Base-by-base conservation (phyloP, 176 grass and related monocot genomes). In the Olyra latifolia region DNA sequence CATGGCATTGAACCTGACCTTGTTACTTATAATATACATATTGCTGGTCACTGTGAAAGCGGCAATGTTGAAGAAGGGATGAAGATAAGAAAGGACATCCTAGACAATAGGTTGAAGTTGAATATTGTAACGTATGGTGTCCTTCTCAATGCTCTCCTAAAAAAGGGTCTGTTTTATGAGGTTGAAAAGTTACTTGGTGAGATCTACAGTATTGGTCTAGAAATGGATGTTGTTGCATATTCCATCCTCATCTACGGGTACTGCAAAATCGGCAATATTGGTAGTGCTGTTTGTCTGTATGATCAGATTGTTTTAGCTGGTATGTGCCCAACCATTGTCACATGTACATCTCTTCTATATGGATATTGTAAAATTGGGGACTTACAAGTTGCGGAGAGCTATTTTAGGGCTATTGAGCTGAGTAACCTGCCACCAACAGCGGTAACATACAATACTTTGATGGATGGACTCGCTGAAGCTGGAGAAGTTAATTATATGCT, bases 81-180 rank as follows among this genome's bases (percentile, higher is more conserved):
- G 80, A 89, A 74, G 78, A 80, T 98, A 64, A 91, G 87, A 65
- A 90, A 89, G 66, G 96, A 86, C 32, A 89, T 98, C 82, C 59
- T 95, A 81, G 78, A 64, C 30, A 71, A 62, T 83, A 88, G 92
- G 13, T 81, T 93, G 49, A 48, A 91, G 79, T 86, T 98, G 80
- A 98, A 95, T 88, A 85, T 98, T 83, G 90, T 95, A 24, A 91
- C 96, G 59, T 98, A 95, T 77, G 93, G 90, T 56, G 82, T 95
- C 71, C 92, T 98, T 39, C 72, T 98, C 6, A 91, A 89, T 62
- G 81, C 90, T 43, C 87, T 98, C 32, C 89, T 74, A 78, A 98
- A 83, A 79, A 95, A 83, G 62, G 92, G 92, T 29, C 45, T 74
- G 35, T 79, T 93, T 82, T 44, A 73, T 83, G 92, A 98, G 86